Evolutionary conservation across 2,329 filamentous ascomycete genomes (phyloP).

Genomic region (Grosmannia clavigera): DNA sequence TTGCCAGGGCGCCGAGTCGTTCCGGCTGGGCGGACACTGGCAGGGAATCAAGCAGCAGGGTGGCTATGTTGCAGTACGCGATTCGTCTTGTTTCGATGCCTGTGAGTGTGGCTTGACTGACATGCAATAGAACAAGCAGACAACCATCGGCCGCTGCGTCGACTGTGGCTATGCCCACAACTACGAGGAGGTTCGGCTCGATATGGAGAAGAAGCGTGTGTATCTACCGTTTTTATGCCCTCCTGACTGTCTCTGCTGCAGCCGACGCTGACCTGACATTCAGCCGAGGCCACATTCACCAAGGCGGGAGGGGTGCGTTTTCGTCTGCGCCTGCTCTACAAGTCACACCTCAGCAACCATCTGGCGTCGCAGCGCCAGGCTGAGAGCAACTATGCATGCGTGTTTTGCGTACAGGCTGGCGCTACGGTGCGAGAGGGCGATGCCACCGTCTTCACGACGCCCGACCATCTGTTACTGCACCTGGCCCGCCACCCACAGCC

Average conservation of each 20-base stretch:
- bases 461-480: conserved; percentile 26
- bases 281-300: conserved; percentile 22
- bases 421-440: conserved; percentile 25
- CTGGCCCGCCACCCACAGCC: conserved; percentile 27
- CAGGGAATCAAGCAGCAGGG: conserved; percentile 22
- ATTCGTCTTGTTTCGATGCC: too few relatives aligned
- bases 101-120: not conserved
- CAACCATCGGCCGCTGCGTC: conserved; percentile 15
- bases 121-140: conserved; percentile 13
- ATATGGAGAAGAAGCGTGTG: conserved; percentile 19
- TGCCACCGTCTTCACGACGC: conserved; percentile 26
- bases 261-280: not conserved
- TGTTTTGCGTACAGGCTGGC: conserved; percentile 25
- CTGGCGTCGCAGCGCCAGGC: conserved; percentile 15
- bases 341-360: conserved; percentile 25
- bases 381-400: conserved; percentile 24
- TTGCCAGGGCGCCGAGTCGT: conserved; percentile 26
- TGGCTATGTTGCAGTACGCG: conserved; percentile 14
- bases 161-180: conserved; percentile 18
- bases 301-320: conserved; percentile 23
- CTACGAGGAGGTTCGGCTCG: conserved; percentile 20
- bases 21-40: conserved; percentile 22
- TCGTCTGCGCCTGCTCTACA: conserved; percentile 29
- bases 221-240: not conserved
- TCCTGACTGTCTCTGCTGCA: not conserved